A percentile compares a stretch with the other conserved stretches of the same genome.
Evolutionary conservation across 2,329 filamentous ascomycete species (phyloP).

Genomic region (Diaporthe sp.): DNA sequence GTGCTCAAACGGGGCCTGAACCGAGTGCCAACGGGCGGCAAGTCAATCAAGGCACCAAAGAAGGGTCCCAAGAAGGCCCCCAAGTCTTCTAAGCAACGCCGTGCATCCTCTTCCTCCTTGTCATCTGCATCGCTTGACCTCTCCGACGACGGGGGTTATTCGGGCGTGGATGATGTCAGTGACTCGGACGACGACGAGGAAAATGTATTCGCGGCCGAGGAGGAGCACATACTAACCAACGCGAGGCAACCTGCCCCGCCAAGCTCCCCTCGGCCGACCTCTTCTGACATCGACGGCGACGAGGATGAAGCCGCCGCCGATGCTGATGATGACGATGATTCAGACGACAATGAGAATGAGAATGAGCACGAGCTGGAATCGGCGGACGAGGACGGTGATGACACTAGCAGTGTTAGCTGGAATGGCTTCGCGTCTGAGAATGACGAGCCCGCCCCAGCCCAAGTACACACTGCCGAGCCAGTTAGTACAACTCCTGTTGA

Average conservation of each 20-base stretch:
- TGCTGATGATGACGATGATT: constrained; percentile 47
- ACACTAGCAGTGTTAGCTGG: constrained; percentile 55
- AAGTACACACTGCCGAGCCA: constrained; percentile 27
- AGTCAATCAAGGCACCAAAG: constrained; percentile 34
- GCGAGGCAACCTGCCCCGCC: constrained; percentile 49
- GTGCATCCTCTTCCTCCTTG: constrained; percentile 63
- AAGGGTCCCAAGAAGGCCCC: constrained; percentile 31
- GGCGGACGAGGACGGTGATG: constrained; percentile 52
- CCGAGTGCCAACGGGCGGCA: constrained; percentile 30
- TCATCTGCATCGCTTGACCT: constrained; percentile 66
- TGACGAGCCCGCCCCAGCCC: constrained; percentile 24
- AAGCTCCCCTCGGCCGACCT: constrained; percentile 62
- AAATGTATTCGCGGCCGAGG: constrained; percentile 81
- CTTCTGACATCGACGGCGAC: constrained; percentile 44
- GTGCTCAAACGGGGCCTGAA: constrained; percentile 29
- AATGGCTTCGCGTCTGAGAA: constrained; percentile 55
- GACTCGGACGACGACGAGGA: constrained; percentile 83
- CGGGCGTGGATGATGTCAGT: constrained; percentile 81
- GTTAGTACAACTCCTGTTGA: constrained; percentile 44
- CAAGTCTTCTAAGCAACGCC: constrained; percentile 49
- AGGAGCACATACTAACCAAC: constrained; percentile 74
- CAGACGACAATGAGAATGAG: constrained; percentile 52
- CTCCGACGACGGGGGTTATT: constrained; percentile 78
- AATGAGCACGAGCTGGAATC: constrained; percentile 49
- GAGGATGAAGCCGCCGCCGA: constrained; percentile 46